Evolutionary conservation across 768 basidiomycete genomes (phyloP).

Genomic region (Gelatoporia subvermispora): DNA sequence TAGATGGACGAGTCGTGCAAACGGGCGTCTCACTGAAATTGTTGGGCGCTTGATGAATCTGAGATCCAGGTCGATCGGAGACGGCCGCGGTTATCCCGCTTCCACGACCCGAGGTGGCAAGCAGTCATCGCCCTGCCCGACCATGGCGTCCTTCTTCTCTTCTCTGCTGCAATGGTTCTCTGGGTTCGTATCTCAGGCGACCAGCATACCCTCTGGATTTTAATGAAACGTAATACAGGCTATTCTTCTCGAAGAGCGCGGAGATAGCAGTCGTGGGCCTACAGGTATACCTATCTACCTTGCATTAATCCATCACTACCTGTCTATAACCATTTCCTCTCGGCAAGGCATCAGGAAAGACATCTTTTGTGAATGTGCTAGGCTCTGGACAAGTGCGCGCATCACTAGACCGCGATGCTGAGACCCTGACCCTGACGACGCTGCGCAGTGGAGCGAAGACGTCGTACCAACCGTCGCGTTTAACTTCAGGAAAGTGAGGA

Average conservation of each 20-base stretch:
- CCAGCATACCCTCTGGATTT: too few species aligned
- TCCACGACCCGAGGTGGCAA: neutral
- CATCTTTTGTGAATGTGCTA: conserved; percentile 89
- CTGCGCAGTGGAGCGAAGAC: conserved; percentile 84
- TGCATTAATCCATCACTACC: neutral
- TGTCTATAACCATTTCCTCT: neutral
- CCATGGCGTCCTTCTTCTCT: conserved; percentile 36
- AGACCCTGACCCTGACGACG: neutral
- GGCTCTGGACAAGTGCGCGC: conserved; percentile 68
- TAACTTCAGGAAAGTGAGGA: conserved; percentile 83
- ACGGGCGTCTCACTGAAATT: too few species aligned
- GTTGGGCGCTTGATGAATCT: too few species aligned
- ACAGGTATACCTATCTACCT: conserved; percentile 45
- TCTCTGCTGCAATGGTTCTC: conserved; percentile 56
- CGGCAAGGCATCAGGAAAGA: conserved; percentile 85
- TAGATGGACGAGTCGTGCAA: too few species aligned
- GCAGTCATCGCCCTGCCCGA: neutral
- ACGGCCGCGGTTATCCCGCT: neutral
- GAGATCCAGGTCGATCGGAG: too few species aligned
- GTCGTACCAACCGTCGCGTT: conserved; percentile 96
- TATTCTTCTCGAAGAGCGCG: conserved; percentile 85
- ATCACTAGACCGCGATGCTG: neutral
- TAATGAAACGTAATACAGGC: too few species aligned
- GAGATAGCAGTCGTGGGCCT: conserved; percentile 91
- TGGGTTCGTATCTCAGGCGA: conserved; percentile 29